phyloP scores from a whole-genome alignment of 2,329 filamentous ascomycete species.

The Sarocladiaceae sp. region DNA sequence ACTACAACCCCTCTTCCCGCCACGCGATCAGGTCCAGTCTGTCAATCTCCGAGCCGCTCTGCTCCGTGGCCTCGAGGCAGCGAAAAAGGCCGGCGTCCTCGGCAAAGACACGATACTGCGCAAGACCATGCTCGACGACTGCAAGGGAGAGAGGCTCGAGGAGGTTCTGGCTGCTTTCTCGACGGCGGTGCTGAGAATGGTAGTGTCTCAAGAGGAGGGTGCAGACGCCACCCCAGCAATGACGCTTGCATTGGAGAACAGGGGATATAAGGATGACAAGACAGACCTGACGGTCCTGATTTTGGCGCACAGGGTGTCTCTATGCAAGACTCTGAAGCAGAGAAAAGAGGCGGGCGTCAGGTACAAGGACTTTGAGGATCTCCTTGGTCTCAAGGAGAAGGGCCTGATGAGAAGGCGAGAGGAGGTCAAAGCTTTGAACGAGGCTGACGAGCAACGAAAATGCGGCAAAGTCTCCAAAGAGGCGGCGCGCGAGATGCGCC shows the following conservation, averaged over 20 bases:
- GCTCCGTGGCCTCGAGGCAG: slow-evolving; percentile 71
- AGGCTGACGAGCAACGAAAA: slow-evolving; percentile 15
- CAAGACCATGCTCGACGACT: slow-evolving; percentile 96
- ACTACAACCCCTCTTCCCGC: slow-evolving; percentile 84
- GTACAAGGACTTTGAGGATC: slow-evolving; percentile 57
- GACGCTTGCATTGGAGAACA: slow-evolving; percentile 51
- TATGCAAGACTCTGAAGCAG: slow-evolving; percentile 51
- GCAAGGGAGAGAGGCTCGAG: slow-evolving; percentile 83
- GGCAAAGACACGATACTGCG: slow-evolving; percentile 74
- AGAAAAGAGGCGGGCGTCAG: slow-evolving; percentile 53
- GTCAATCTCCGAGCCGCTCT: slow-evolving; percentile 82
- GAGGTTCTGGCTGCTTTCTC: slow-evolving; percentile 83
- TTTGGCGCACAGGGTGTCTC: slow-evolving; percentile 63
- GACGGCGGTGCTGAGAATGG: slow-evolving; percentile 69
- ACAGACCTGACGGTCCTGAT: slow-evolving; percentile 58
- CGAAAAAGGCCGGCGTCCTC: slow-evolving; percentile 81
- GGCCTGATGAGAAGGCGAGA: slow-evolving; percentile 50
- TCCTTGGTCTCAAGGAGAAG: slow-evolving; percentile 58
- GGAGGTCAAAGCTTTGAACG: slow-evolving; percentile 21
- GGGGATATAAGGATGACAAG: slow-evolving; percentile 49
- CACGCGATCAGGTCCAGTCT: slow-evolving; percentile 83
- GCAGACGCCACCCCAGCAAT: slow-evolving; percentile 42
- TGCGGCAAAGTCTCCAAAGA: slow-evolving; percentile 33
- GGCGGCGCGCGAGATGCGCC: slow-evolving; percentile 45
- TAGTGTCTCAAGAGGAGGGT: slow-evolving; percentile 39